Evolutionary conservation across 1,284 basidiomycete genomes (phyloP).

Genomic region (Chiua sp.): DNA sequence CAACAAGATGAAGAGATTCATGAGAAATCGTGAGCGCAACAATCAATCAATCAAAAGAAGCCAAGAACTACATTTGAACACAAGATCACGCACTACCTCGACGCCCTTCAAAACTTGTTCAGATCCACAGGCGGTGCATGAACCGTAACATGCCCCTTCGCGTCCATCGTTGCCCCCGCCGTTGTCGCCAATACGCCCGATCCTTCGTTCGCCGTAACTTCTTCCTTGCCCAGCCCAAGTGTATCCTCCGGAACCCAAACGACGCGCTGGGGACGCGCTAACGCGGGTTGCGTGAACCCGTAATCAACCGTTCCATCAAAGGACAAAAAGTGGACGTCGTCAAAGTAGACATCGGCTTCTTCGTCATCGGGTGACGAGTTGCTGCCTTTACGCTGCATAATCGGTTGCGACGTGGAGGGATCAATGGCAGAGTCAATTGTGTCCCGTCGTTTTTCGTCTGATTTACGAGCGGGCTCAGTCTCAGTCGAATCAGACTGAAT

Average conservation of each 20-base stretch:
- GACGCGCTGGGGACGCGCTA: constrained; percentile 71
- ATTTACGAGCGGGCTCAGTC: constrained; percentile 22
- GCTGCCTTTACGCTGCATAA: not conserved
- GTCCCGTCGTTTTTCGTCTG: constrained; percentile 17
- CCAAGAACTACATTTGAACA: not conserved
- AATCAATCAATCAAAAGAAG: not conserved
- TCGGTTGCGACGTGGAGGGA: constrained; percentile 12
- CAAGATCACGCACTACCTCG: constrained; percentile 5
- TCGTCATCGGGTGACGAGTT: constrained; percentile 9
- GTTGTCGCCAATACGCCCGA: constrained; percentile 64
- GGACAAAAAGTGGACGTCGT: constrained; percentile 29
- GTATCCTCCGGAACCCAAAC: constrained; percentile 87
- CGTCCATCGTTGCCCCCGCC: constrained; percentile 66
- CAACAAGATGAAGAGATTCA: not conserved
- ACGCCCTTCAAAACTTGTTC: constrained; percentile 33
- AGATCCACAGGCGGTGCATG: constrained; percentile 45
- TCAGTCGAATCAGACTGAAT: constrained; percentile 47
- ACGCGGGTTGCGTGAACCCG: constrained; percentile 84
- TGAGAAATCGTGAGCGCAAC: not conserved
- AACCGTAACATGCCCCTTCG: constrained; percentile 71
- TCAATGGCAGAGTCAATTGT: constrained; percentile 12
- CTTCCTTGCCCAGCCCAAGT: constrained; percentile 60
- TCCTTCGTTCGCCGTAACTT: constrained; percentile 61
- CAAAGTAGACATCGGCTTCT: constrained; percentile 16
- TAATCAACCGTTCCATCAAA: constrained; percentile 41